These are phyloP conservation scores for Codiaeum variegatum DNA, from an alignment of 441 rosid genomes.

Conservation along the genomic window DNA sequence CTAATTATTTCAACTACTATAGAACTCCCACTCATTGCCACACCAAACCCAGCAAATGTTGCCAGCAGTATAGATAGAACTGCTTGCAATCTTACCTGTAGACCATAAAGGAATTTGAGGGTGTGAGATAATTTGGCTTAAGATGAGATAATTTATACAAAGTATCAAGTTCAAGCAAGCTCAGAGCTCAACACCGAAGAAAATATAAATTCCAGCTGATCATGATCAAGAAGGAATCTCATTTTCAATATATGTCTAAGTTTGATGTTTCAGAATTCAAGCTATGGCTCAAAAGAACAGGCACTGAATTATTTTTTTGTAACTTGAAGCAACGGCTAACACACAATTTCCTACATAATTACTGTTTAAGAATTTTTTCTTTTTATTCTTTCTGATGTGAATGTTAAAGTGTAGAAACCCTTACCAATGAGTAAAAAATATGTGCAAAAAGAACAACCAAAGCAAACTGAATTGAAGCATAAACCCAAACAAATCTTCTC, in stretches of 20 bases:
- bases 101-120: neutral
- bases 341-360: neutral
- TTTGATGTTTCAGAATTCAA: neutral
- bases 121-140: neutral
- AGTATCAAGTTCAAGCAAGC: neutral
- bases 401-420: slow-evolving; percentile 16
- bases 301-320: neutral
- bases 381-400: neutral
- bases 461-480: slow-evolving; percentile 75
- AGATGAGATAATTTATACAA: neutral
- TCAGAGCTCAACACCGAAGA: slow-evolving; percentile 1
- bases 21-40: slow-evolving; percentile 80
- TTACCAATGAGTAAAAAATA: slow-evolving; percentile 75
- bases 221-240: neutral
- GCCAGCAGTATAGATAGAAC: slow-evolving; percentile 69
- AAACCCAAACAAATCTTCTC: slow-evolving; percentile 86
- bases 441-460: slow-evolving; percentile 82
- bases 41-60: slow-evolving; percentile 77
- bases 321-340: no score
- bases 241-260: neutral
- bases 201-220: neutral
- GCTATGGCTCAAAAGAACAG: neutral
- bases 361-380: neutral
- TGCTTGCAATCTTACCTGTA: slow-evolving; percentile 56
- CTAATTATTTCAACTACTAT: slow-evolving; percentile 66